Base-by-base conservation (phyloP, 352 stramenopile species). In the Phytophthora cactorum region DNA sequence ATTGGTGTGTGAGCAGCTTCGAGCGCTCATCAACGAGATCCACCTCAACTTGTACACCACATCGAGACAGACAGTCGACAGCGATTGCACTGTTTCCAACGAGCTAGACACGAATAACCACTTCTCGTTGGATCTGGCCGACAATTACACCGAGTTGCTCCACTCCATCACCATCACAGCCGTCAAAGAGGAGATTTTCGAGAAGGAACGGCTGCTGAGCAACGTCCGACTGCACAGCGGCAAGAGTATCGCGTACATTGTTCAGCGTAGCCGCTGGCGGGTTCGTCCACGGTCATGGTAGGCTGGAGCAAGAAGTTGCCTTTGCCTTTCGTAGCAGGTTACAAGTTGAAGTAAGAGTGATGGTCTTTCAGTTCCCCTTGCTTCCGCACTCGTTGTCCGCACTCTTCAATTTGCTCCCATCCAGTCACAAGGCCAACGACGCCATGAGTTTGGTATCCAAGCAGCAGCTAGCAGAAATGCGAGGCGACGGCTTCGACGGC, bases 281-380 rank as follows among this genome's bases (percentile, higher is more conserved):
- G 63, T 70, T 12, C 63, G 55, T 5, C 49, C 55, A 14, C 63
- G 55, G 29, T 66, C 63, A 10, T 70, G 56, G 55, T 59, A 22
- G 29, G 17, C n/a, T 31, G 29, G 9, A 38, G 41, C 7, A 47
- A 45, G 39, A 17, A 5, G 45, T 25, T 43, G 36, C 11, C 11
- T 15, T 43, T 43, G 11, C 11, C 3, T 43, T 11, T 5, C 4
- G 36, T 45, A 45, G 32, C 60, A 31, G 22, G 44, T 32, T 50
- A 31, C 44, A 70, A 57, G 63, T 71, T 71, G 56, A 71, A 66
- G 56, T 66, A 46, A 61, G 63, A 66, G 34, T 71, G 63, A 71
- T 66, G 55, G 49, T 70, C 63, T 3, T 14, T 64, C 50, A 41
- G 29, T 60, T 66, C 66, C 54, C 62, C 38, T 64, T 65, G 54